Conservation (phyloP, 2,329 filamentous ascomycete genomes). For the Coleophoma crateriformis region DNA sequence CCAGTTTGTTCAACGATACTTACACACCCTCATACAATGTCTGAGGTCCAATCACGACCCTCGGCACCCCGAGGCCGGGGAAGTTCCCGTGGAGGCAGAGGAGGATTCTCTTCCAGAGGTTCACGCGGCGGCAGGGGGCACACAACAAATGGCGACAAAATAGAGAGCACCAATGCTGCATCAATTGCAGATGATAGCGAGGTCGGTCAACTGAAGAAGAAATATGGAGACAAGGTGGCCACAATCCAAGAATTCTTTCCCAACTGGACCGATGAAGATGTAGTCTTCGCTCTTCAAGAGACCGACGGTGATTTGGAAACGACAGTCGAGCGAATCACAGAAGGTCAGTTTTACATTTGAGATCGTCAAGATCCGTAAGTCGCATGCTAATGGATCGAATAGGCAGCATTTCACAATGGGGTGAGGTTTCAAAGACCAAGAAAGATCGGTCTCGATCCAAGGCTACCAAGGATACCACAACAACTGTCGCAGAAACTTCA, state of each 20-base stretch:
- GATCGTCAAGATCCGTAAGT: no score
- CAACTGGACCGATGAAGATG: conserved; percentile 91
- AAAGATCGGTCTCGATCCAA: conserved; percentile 71
- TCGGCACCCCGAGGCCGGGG: conserved; percentile 84
- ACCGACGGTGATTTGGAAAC: conserved; percentile 71
- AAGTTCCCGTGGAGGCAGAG: conserved; percentile 79
- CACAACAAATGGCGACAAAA: conserved; percentile 69
- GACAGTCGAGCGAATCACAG: conserved; percentile 72
- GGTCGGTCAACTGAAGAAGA: conserved; percentile 85
- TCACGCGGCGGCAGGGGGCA: conserved; percentile 62
- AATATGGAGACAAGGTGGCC: conserved; percentile 72
- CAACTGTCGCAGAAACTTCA: conserved; percentile 45
- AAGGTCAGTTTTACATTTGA: conserved; percentile 48
- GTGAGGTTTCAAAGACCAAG: conserved; percentile 75
- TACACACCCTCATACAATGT: conserved; percentile 58
- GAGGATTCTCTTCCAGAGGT: conserved; percentile 65
- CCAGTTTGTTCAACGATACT: conserved; percentile 15
- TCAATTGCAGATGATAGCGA: conserved; percentile 79
- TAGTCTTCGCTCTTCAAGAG: conserved; percentile 89
- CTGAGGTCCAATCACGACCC: conserved; percentile 85
- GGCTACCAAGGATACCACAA: conserved; percentile 54
- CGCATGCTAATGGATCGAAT: conserved; percentile 3
- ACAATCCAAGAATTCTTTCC: conserved; percentile 90
- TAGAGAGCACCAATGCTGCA: conserved; percentile 50
- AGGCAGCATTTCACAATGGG: conserved; percentile 80